These are phyloP conservation scores for Paramecium sexaurelia DNA, from an alignment of 73 alveolate species.

Conservation along the genomic window DNA sequence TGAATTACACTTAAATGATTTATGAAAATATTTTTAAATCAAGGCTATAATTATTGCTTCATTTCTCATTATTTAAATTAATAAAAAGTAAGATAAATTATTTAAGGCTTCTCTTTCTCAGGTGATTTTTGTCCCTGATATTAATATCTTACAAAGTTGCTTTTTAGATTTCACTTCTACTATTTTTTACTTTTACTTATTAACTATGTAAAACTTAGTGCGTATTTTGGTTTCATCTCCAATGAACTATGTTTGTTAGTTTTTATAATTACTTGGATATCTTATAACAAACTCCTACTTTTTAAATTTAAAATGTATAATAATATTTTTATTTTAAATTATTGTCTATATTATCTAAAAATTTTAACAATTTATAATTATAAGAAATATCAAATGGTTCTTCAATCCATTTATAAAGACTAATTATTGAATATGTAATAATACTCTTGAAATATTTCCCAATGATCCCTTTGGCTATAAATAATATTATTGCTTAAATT, in stretches of 20 bases:
- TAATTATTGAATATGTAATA: background rate
- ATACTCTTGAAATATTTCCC: conserved; percentile 54
- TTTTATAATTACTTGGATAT: conserved; percentile 61
- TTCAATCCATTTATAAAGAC: background rate
- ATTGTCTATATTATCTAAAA: conserved; percentile 83
- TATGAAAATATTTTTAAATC: background rate
- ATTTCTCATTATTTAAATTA: conserved; percentile 62
- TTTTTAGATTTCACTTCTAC: no score
- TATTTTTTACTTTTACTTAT: conserved; percentile 70
- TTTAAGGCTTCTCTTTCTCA: conserved; percentile 71
- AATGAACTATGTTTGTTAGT: conserved; percentile 76
- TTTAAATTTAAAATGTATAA: conserved; percentile 76
- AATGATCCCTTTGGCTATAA: conserved; percentile 46
- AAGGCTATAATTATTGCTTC: conserved; percentile 74
- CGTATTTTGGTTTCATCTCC: conserved; percentile 78
- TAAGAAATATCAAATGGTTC: conserved; percentile 87
- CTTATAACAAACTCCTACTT: conserved; percentile 72
- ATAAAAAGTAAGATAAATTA: conserved; percentile 58
- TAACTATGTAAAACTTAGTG: background rate
- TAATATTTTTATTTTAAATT: conserved; percentile 75
- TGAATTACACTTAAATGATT: background rate
- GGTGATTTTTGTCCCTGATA: background rate
- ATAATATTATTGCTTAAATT: background rate
- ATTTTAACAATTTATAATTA: conserved; percentile 75
- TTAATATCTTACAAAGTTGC: no score